A percentile compares a stretch with the other conserved stretches of the same genome.
These are phyloP conservation scores for Linum tenue DNA, from an alignment of 345 rosid species.

Conservation along the genomic window DNA sequence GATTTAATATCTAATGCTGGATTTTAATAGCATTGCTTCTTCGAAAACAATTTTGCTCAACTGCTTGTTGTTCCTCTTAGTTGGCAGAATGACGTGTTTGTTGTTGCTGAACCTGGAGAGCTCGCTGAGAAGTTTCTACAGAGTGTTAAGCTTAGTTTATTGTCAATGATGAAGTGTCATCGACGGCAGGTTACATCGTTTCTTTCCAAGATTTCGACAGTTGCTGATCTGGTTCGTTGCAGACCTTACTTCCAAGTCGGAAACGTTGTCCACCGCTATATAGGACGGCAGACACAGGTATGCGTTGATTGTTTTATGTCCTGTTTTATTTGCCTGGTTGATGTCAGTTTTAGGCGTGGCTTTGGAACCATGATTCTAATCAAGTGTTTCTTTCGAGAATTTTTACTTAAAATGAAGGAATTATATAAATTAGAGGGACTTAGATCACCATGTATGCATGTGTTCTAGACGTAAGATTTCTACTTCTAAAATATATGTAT, in stretches of 20 bases:
- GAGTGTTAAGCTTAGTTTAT: constrained; percentile 66
- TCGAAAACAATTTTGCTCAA: constrained; percentile 16
- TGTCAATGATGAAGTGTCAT: constrained; percentile 45
- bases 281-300: constrained; percentile 94
- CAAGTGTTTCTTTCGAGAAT: too few relatives aligned
- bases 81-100: constrained; percentile 98
- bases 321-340: constrained; percentile 5
- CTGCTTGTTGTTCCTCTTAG: constrained; percentile 28
- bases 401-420: too few relatives aligned
- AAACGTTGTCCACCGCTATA: constrained; percentile 72
- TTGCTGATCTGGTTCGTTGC: constrained; percentile 53
- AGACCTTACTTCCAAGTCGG: constrained; percentile 87
- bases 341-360: not conserved
- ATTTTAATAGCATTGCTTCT: too few relatives aligned
- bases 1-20: too few relatives aligned
- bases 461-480: too few relatives aligned
- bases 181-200: constrained; percentile 43
- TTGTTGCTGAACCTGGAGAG: constrained; percentile 98
- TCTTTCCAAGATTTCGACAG: constrained; percentile 57
- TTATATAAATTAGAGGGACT: too few relatives aligned
- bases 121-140: constrained; percentile 80
- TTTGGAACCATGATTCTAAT: too few relatives aligned
- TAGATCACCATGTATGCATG: too few relatives aligned
- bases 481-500: not conserved
- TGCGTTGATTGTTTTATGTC: not conserved